phyloP scores from a whole-genome alignment of 176 grass and related monocot genomes.

The Carex pumila region DNA sequence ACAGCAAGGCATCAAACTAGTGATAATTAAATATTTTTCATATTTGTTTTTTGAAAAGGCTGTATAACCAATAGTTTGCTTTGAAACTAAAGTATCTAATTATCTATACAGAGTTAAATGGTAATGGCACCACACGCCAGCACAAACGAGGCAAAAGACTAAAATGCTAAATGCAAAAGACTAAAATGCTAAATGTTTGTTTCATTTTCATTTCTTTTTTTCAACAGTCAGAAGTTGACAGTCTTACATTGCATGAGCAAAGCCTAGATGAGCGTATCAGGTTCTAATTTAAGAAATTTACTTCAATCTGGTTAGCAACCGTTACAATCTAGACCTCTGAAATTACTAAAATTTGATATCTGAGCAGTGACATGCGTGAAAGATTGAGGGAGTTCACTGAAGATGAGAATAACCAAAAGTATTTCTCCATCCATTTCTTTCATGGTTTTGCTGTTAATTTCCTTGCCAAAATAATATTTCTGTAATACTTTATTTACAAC shows the following conservation, averaged over 20 bases:
- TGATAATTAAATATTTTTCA: conserved; percentile 11
- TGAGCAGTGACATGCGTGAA: conserved; percentile 63
- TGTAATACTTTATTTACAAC: background rate
- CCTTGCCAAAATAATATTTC: background rate
- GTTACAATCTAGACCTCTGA: conserved; percentile 18
- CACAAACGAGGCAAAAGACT: background rate
- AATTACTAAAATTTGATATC: conserved; percentile 21
- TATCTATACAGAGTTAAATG: background rate
- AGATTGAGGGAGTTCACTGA: conserved; percentile 62
- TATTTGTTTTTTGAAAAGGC: background rate
- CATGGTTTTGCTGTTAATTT: conserved; percentile 12
- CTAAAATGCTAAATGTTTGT: background rate
- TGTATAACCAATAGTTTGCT: background rate
- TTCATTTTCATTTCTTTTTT: conserved; percentile 21
- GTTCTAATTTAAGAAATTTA: conserved; percentile 26
- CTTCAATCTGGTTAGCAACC: background rate
- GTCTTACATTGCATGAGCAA: conserved; percentile 57
- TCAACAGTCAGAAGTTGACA: conserved; percentile 67
- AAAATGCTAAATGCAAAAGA: background rate
- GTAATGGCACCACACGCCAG: background rate
- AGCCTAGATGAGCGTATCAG: conserved; percentile 61
- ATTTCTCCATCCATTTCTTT: conserved; percentile 6
- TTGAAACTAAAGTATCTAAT: background rate
- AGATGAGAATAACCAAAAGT: conserved; percentile 76
- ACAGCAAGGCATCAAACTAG: conserved; percentile 10